phyloP scores from a whole-genome alignment of 768 basidiomycete species.

The Candolleomyces eurysporus region DNA sequence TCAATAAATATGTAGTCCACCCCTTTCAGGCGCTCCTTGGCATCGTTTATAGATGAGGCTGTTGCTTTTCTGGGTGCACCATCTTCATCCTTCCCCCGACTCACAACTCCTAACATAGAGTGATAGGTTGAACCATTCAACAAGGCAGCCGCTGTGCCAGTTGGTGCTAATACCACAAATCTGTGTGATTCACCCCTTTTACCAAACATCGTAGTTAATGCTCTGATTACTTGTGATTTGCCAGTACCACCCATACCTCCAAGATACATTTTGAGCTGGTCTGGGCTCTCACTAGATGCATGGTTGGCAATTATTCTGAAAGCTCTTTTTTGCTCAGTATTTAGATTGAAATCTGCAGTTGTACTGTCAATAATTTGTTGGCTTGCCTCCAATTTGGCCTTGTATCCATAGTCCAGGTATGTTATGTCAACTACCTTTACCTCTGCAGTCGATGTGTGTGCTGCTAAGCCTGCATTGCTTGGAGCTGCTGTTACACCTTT shows the following conservation, averaged over 20 bases:
- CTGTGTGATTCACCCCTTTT: conserved; percentile 17
- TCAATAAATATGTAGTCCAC: conserved; percentile 23
- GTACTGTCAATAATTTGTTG: conserved; percentile 4
- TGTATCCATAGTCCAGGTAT: conserved; percentile 10
- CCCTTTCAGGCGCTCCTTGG: conserved; percentile 13
- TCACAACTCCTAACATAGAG: conserved; percentile 25
- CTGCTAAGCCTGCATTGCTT: not conserved
- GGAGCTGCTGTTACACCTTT: not conserved
- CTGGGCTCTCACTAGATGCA: conserved; percentile 7
- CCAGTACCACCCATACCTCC: conserved; percentile 34
- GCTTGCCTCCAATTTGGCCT: not conserved
- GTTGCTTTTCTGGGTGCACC: not conserved
- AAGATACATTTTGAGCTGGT: conserved; percentile 27
- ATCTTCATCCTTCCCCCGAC: not conserved
- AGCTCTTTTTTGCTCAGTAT: conserved; percentile 29
- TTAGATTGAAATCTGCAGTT: conserved; percentile 12
- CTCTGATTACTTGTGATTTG: conserved; percentile 25
- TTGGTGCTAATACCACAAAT: conserved; percentile 28
- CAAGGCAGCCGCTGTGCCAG: conserved; percentile 28
- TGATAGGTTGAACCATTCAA: conserved; percentile 37
- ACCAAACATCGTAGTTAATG: conserved; percentile 20
- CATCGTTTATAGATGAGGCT: conserved; percentile 10
- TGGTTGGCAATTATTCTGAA: conserved; percentile 22
- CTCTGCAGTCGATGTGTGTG: not conserved
- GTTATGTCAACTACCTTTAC: not conserved